Conservation (phyloP, 2,329 filamentous ascomycete species). For the Claviceps pazoutovae region DNA sequence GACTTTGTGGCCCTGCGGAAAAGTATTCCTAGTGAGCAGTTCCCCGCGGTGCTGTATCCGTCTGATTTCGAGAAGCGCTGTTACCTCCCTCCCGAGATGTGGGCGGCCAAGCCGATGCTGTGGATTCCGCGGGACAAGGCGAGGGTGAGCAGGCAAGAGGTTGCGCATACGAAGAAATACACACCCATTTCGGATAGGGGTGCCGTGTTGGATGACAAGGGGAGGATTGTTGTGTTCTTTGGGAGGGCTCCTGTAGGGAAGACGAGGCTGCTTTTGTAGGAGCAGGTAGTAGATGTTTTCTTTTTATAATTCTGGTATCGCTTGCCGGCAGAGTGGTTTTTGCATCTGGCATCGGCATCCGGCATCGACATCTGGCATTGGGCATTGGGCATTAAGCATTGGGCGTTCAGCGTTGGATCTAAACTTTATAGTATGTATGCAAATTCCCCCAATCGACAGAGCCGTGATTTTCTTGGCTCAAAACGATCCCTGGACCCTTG, state of each 20-base stretch:
- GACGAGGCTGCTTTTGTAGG: slow-evolving; percentile 25
- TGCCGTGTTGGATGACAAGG: slow-evolving; percentile 19
- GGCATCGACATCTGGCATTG: neutral
- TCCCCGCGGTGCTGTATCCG: slow-evolving; percentile 30
- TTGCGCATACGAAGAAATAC: slow-evolving; percentile 54
- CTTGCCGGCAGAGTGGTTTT: neutral
- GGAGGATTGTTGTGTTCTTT: slow-evolving; percentile 21
- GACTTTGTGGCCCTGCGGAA: slow-evolving; percentile 59
- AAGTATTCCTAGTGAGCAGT: slow-evolving; percentile 46
- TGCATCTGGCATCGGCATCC: neutral
- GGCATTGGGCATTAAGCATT: too few relatives aligned
- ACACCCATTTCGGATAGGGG: slow-evolving; percentile 61
- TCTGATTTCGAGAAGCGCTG: slow-evolving; percentile 35
- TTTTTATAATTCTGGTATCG: neutral
- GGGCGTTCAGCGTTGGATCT: too few relatives aligned
- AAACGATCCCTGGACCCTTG: slow-evolving; percentile 28
- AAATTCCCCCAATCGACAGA: slow-evolving; percentile 34
- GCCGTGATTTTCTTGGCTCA: slow-evolving; percentile 44
- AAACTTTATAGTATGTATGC: too few relatives aligned
- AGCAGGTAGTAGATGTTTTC: neutral
- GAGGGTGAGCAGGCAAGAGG: slow-evolving; percentile 65
- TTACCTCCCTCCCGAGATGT: slow-evolving; percentile 54
- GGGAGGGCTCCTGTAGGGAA: slow-evolving; percentile 25
- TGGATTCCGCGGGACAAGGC: slow-evolving; percentile 72
- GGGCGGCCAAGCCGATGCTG: slow-evolving; percentile 49